Evolutionary conservation across 2,329 filamentous ascomycete species (phyloP), one percentile per base, ranked within the genome.

Genomic region (Monosporascus sp.): DNA sequence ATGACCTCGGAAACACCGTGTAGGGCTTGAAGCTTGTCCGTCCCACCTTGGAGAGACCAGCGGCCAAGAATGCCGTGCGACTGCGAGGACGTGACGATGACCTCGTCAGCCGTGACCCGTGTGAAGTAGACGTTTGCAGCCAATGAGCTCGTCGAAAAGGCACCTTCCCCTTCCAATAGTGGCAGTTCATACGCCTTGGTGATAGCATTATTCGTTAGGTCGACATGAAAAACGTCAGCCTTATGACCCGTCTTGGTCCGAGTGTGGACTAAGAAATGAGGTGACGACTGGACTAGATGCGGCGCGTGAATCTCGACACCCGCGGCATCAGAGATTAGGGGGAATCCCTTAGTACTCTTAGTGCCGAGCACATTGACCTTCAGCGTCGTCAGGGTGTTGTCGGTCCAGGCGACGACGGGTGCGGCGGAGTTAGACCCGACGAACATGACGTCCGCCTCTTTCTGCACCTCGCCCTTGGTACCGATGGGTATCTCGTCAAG

Each of bases 81-180:
- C 27, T 78, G 77, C 0, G 91, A 95, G 1, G 89, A 90, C 6
- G 89, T 79, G 26, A 96, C 77, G 31, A 81, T 77, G 2, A 91
- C 78, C 65, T 96, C 89, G 8, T 87, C 83, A 37, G 85, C 76
- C 0, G 89, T 91, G 56, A 94, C 78, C 55, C 92, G 85, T 2
- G 89, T 92, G 68, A 97, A 96, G 74, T 91, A 97, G 7, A 96
- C 87, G 63, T 94, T 92, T 20, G 88, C 85, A 55, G 86, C 88
- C 41, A 83, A 81, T 2, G 85, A 89, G 71, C 87, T 94, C 0
- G 84, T 87, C 0, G 91, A 88, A 66, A 97, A 90, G 1, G 87
- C 84, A 24, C 91, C 91, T 41, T 75, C 77, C 1, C 88, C 89
- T 24, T 80, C 71, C 20, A 91, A 70, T 50, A 84, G 82, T 0